Percentiles rank a stretch among this genome's conserved stretches.
Conservation (phyloP, 192 early-diverging fungal species). For the Dissophora globulifera region DNA sequence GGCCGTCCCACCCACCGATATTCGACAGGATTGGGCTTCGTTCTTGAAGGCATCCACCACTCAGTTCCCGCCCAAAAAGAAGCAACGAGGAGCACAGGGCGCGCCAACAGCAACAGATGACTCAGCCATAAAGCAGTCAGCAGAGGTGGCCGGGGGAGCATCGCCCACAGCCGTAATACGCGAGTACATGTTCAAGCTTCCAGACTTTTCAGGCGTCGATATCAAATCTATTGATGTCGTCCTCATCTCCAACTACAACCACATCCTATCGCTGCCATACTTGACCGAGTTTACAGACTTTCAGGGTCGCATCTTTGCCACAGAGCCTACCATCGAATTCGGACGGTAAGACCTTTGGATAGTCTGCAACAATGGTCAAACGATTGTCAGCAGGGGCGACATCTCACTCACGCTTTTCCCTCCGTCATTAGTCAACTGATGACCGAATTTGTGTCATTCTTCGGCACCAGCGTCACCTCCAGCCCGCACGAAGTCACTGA, state of each 20-base stretch:
- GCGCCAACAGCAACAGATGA: background rate
- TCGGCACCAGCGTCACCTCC: conserved; percentile 52
- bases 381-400: too few relatives aligned
- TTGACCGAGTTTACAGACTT: conserved; percentile 86
- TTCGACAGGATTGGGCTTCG: conserved; percentile 51
- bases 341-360: conserved; percentile 61
- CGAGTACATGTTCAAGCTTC: conserved; percentile 53
- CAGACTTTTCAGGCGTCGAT: conserved; percentile 68
- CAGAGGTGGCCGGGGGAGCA: background rate
- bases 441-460: conserved; percentile 69
- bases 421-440: conserved; percentile 59
- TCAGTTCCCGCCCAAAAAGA: conserved; percentile 26
- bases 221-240: conserved; percentile 78
- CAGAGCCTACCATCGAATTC: conserved; percentile 84
- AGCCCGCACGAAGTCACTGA: conserved; percentile 39
- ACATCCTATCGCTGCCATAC: conserved; percentile 82
- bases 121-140: background rate
- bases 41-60: conserved; percentile 29
- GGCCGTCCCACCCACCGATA: conserved; percentile 6
- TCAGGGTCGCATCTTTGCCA: conserved; percentile 79
- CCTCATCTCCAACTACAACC: conserved; percentile 77
- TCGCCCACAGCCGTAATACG: background rate
- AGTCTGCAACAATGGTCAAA: too few relatives aligned
- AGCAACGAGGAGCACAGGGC: background rate
- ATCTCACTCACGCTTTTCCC: background rate